phyloP scores from a whole-genome alignment of 2,329 filamentous ascomycete species.

The Coleophoma crateriformis region DNA sequence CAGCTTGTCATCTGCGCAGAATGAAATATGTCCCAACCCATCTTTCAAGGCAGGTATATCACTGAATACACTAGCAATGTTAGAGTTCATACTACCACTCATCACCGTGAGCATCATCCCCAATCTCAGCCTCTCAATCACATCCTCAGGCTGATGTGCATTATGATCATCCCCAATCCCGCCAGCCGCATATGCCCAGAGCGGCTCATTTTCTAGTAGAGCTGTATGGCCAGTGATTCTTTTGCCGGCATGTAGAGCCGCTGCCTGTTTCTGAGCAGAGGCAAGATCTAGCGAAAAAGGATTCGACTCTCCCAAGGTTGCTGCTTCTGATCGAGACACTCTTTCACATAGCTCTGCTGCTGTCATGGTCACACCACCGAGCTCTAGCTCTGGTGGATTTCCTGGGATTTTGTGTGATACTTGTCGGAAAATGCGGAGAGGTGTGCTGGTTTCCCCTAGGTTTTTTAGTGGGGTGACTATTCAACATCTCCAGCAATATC shows the following conservation, averaged over 20 bases:
- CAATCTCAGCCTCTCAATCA: slow-evolving; percentile 14
- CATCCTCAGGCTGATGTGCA: slow-evolving; percentile 14
- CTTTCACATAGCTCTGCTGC: slow-evolving; percentile 15
- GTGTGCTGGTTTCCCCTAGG: slow-evolving; percentile 9
- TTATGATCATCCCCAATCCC: slow-evolving; percentile 19
- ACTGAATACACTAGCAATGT: slow-evolving; percentile 14
- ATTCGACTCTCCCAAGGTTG: slow-evolving; percentile 18
- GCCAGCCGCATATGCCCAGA: slow-evolving; percentile 19
- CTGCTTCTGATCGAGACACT: slow-evolving; percentile 12
- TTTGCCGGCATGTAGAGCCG: slow-evolving; percentile 16
- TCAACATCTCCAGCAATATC: neutral
- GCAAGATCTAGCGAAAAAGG: slow-evolving; percentile 18
- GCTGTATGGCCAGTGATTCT: slow-evolving; percentile 18
- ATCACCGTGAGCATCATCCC: slow-evolving; percentile 20
- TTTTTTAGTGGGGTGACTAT: neutral
- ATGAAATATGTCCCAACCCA: slow-evolving; percentile 13
- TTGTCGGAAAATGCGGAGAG: slow-evolving; percentile 14
- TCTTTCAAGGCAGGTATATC: slow-evolving; percentile 10
- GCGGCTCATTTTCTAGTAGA: slow-evolving; percentile 15
- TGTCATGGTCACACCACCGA: slow-evolving; percentile 13
- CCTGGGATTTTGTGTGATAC: slow-evolving; percentile 20
- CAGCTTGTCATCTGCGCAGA: slow-evolving; percentile 18
- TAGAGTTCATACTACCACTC: slow-evolving; percentile 19
- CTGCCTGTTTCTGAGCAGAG: slow-evolving; percentile 17
- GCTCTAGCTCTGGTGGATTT: slow-evolving; percentile 14